A percentile compares a stretch with the other conserved stretches of the same genome.
Conservation (phyloP, 2,329 filamentous ascomycete genomes). For the Trichoderma sp. region DNA sequence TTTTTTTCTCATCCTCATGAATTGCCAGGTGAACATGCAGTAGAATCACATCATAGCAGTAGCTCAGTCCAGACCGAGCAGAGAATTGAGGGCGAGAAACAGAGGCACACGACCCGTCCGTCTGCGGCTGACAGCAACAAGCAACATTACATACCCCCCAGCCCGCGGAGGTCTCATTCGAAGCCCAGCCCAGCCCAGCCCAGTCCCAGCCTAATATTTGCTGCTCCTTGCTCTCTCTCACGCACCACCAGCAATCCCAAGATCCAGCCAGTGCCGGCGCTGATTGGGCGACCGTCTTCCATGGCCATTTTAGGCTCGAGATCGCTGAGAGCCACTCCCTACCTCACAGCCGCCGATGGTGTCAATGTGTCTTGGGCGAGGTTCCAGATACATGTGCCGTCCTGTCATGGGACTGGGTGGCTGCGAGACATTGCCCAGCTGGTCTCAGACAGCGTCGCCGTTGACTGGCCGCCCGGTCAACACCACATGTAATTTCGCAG, state of each 20-base stretch:
- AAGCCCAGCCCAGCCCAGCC: not conserved
- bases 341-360: slow-evolving; percentile 6
- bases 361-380: not conserved
- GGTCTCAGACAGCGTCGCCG: slow-evolving; percentile 4
- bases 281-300: slow-evolving; percentile 9
- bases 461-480: slow-evolving; percentile 9
- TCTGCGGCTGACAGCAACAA: slow-evolving; percentile 15
- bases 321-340: slow-evolving; percentile 17
- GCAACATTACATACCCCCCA: not conserved
- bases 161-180: slow-evolving; percentile 3
- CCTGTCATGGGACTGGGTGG: slow-evolving; percentile 22
- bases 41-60: not conserved
- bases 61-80: not conserved
- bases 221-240: slow-evolving; percentile 4
- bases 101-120: slow-evolving; percentile 13
- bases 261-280: not conserved
- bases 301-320: slow-evolving; percentile 12
- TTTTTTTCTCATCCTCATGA: not conserved
- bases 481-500: not conserved
- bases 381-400: slow-evolving; percentile 18
- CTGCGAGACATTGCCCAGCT: slow-evolving; percentile 23
- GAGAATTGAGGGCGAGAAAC: not conserved
- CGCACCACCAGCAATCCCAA: slow-evolving; percentile 5
- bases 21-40: not conserved
- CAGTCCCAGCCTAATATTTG: not conserved